Conservation (phyloP, 192 early-diverging fungal species). For the Gonapodya prolifera region DNA sequence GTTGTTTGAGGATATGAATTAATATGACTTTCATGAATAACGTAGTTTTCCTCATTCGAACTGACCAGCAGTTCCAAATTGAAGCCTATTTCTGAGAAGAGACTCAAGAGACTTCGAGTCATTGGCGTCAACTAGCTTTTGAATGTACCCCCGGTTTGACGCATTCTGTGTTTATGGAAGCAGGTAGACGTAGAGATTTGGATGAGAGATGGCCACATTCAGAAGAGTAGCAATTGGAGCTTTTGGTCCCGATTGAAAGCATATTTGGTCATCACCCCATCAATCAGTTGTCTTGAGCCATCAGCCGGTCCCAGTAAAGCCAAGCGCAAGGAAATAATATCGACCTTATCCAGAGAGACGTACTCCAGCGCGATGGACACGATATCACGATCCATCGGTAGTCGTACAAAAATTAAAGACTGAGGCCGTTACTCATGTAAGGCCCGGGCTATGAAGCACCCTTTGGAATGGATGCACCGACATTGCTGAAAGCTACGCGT, state of each 20-base stretch:
- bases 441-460: too few relatives aligned
- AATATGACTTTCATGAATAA: background rate
- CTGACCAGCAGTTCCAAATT: conserved; percentile 74
- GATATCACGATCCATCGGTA: too few relatives aligned
- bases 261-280: background rate
- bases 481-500: too few relatives aligned
- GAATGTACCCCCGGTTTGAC: conserved; percentile 45
- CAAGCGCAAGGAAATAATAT: background rate
- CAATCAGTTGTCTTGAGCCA: background rate
- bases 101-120: conserved; percentile 35
- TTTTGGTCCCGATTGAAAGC: too few relatives aligned
- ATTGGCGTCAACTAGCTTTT: conserved; percentile 25
- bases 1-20: background rate
- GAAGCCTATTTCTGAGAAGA: conserved; percentile 46
- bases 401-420: too few relatives aligned
- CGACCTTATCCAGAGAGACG: background rate
- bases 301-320: background rate
- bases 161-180: conserved; percentile 28
- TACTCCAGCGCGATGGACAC: background rate
- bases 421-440: too few relatives aligned
- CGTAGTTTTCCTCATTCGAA: background rate
- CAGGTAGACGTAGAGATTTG: background rate
- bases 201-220: background rate
- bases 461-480: too few relatives aligned
- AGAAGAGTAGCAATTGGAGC: background rate